Evolutionary conservation across 2,329 filamentous ascomycete genomes (phyloP).

Genomic region (Pestalotiopsis sp.): DNA sequence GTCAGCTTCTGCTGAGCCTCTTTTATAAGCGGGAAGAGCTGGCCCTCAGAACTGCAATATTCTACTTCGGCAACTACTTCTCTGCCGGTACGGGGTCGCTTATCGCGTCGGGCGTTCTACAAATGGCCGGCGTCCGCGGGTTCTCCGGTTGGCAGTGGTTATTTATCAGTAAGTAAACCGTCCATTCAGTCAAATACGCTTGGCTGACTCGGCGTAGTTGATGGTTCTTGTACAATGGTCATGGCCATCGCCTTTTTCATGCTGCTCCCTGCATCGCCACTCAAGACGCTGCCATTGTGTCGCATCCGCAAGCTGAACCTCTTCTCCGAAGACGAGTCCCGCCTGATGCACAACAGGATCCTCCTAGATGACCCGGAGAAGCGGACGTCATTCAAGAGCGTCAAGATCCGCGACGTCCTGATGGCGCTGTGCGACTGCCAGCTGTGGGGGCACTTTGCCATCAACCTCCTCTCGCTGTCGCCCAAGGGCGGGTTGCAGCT

Average conservation of each 20-base stretch:
- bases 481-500: background rate
- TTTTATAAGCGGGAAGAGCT: conserved; percentile 45
- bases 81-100: conserved; percentile 20
- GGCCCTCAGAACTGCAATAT: conserved; percentile 41
- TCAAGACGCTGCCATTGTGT: background rate
- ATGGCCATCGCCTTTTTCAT: background rate
- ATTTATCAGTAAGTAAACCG: background rate
- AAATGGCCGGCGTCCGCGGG: background rate
- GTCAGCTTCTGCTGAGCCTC: conserved; percentile 37
- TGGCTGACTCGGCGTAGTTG: background rate
- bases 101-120: background rate
- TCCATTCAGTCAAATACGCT: background rate
- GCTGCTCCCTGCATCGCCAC: background rate
- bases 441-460: background rate
- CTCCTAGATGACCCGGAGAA: background rate
- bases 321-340: background rate
- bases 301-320: background rate
- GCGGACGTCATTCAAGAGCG: background rate
- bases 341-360: background rate
- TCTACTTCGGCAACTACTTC: conserved; percentile 47
- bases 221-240: background rate
- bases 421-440: background rate
- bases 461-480: background rate
- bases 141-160: background rate
- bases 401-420: background rate